Conservation (phyloP, 257 asterid genomes). For the Rubia yunnanensis region DNA sequence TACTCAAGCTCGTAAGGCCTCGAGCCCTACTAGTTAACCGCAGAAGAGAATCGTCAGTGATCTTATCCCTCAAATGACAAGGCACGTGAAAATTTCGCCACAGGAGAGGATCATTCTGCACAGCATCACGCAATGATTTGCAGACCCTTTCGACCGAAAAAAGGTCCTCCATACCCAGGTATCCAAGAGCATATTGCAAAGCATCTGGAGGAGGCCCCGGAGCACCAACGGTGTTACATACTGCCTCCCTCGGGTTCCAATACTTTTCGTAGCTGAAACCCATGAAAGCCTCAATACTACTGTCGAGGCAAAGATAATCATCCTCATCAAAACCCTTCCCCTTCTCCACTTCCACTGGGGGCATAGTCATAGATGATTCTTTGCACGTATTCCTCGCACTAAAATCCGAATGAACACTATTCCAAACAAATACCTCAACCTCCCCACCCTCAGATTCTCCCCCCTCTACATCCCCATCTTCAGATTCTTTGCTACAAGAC, state of each 20-base stretch:
- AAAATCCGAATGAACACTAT: conserved; percentile 28
- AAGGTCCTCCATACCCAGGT: conserved; percentile 54
- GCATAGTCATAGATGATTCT: conserved; percentile 4
- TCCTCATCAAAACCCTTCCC: conserved; percentile 21
- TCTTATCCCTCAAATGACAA: conserved; percentile 26
- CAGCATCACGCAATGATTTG: conserved; percentile 47
- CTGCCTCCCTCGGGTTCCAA: conserved; percentile 17
- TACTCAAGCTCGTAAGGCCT: conserved; percentile 61
- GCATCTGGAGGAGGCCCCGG: conserved; percentile 48
- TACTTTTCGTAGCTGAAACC: conserved; percentile 41
- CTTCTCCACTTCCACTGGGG: conserved; percentile 14
- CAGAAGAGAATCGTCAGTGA: conserved; percentile 51
- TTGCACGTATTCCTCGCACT: conserved; percentile 19
- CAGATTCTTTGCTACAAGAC: conserved; percentile 16
- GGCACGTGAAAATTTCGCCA: conserved; percentile 56
- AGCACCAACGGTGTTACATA: conserved; percentile 6
- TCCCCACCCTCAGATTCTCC: conserved; percentile 15
- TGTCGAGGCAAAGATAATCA: conserved; percentile 16
- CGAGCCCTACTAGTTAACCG: conserved; percentile 54
- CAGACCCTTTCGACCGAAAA: conserved; percentile 65
- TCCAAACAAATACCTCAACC: conserved; percentile 27
- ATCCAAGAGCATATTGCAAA: conserved; percentile 41
- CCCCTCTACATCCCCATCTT: conserved; percentile 21
- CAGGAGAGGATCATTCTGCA: conserved; percentile 54
- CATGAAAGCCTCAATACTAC: conserved; percentile 26